These are phyloP conservation scores for Schizothecium vesticola DNA, from an alignment of 495 filamentous ascomycete species.

Conservation along the genomic window DNA sequence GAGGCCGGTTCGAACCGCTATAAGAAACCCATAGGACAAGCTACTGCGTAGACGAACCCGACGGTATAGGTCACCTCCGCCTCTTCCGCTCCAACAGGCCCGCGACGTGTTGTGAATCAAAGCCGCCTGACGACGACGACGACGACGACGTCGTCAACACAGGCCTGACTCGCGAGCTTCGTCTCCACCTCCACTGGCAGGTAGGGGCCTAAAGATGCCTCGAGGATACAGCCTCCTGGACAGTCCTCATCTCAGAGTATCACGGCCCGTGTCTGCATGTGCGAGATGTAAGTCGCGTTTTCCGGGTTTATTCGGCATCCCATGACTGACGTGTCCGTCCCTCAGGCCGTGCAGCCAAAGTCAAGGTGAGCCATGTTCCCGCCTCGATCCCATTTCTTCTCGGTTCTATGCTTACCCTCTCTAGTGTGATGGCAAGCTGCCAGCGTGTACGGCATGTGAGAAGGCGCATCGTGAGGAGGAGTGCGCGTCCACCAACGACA, in stretches of 20 bases:
- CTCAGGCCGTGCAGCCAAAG: slow-evolving; percentile 73
- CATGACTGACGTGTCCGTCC: slow-evolving; percentile 16
- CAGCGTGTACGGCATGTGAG: slow-evolving; percentile 89
- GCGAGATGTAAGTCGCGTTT: slow-evolving; percentile 60
- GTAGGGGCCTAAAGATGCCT: slow-evolving; percentile 26
- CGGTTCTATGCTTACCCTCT: slow-evolving; percentile 7
- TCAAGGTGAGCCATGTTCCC: slow-evolving; percentile 48
- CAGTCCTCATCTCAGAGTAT: slow-evolving; percentile 79
- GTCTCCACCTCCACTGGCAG: slow-evolving; percentile 1
- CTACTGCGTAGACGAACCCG: neutral
- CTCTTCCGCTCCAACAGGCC: neutral
- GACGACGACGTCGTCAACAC: neutral
- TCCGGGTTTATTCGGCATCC: neutral
- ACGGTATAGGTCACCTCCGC: neutral
- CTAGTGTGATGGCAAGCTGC: slow-evolving; percentile 87
- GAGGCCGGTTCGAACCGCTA: neutral
- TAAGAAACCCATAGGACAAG: neutral
- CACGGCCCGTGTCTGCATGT: slow-evolving; percentile 86
- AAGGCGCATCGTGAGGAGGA: slow-evolving; percentile 71
- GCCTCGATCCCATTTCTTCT: neutral
- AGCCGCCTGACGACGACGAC: neutral
- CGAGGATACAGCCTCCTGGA: slow-evolving; percentile 49
- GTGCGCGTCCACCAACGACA: slow-evolving; percentile 90
- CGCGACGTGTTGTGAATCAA: neutral
- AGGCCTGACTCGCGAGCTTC: neutral